A percentile compares a stretch with the other conserved stretches of the same genome.
phyloP scores from a whole-genome alignment of 192 early-diverging fungal species.

The Geosiphon pyriformis region DNA sequence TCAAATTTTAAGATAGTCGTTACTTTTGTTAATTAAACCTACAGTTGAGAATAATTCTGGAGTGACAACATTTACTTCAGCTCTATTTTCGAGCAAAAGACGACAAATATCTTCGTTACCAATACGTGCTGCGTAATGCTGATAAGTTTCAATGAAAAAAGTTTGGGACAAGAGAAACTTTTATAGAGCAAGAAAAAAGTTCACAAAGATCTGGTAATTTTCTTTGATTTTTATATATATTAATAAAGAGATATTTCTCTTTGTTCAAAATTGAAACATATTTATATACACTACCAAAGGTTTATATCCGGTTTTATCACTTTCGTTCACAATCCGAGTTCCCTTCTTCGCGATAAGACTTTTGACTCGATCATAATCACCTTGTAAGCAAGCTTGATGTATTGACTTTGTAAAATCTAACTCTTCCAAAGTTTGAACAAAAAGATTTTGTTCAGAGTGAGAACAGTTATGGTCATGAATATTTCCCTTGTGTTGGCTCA shows the following conservation, averaged over 20 bases:
- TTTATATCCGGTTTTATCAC: conserved; percentile 11
- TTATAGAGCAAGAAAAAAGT: too few species aligned
- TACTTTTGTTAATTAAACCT: not conserved
- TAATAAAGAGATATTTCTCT: not conserved
- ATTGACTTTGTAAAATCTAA: conserved; percentile 18
- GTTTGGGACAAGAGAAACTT: too few species aligned
- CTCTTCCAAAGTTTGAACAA: conserved; percentile 8
- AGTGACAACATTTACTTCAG: conserved; percentile 5
- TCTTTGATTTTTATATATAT: not conserved
- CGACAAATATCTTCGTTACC: conserved; percentile 12
- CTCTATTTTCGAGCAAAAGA: conserved; percentile 8
- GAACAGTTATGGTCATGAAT: not conserved
- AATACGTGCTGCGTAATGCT: conserved; percentile 18
- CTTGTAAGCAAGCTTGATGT: conserved; percentile 15
- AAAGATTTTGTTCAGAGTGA: not conserved
- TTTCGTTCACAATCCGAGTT: not conserved
- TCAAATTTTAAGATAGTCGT: not conserved
- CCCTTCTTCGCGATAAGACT: conserved; percentile 15
- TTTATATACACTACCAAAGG: conserved; percentile 4
- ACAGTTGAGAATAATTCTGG: conserved; percentile 20
- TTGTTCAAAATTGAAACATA: not conserved
- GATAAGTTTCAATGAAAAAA: not conserved
- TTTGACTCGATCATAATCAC: not conserved
- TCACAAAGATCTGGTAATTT: too few species aligned
- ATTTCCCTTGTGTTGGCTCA: not conserved